Evolutionary conservation across 768 basidiomycete genomes (phyloP).

Genomic region (Leccinum boreale): DNA sequence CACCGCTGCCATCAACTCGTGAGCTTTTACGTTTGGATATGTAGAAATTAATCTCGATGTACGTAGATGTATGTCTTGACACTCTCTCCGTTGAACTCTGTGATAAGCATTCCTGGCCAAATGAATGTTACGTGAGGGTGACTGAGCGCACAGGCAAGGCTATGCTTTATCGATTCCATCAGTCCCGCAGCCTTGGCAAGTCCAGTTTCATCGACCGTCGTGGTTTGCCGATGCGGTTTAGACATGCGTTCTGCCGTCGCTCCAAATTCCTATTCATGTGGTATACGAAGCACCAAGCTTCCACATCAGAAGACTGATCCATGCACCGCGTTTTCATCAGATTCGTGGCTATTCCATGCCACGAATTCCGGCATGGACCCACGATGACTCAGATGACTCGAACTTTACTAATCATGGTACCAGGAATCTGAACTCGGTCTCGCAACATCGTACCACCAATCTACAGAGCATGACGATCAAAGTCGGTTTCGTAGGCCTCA

Average conservation of each 20-base stretch:
- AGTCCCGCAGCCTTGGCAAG: too few relatives aligned
- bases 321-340: not conserved
- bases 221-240: too few relatives aligned
- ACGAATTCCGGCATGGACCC: not conserved
- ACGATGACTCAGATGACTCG: not conserved
- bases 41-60: not conserved
- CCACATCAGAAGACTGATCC: not conserved
- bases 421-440: not conserved
- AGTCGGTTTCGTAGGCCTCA: conserved; percentile 10
- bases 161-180: not conserved
- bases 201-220: too few relatives aligned
- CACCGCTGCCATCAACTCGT: conserved; percentile 5
- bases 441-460: not conserved
- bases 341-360: not conserved
- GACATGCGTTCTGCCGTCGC: too few relatives aligned
- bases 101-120: not conserved
- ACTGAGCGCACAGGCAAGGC: too few relatives aligned
- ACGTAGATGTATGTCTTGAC: not conserved
- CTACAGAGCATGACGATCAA: not conserved
- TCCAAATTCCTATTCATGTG: not conserved
- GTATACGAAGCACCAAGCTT: not conserved
- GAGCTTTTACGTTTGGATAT: not conserved
- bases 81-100: not conserved
- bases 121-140: not conserved
- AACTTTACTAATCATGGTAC: not conserved